Evolutionary conservation across 2,329 filamentous ascomycete genomes (phyloP).

Genomic region (Hymenoscyphus albidus): DNA sequence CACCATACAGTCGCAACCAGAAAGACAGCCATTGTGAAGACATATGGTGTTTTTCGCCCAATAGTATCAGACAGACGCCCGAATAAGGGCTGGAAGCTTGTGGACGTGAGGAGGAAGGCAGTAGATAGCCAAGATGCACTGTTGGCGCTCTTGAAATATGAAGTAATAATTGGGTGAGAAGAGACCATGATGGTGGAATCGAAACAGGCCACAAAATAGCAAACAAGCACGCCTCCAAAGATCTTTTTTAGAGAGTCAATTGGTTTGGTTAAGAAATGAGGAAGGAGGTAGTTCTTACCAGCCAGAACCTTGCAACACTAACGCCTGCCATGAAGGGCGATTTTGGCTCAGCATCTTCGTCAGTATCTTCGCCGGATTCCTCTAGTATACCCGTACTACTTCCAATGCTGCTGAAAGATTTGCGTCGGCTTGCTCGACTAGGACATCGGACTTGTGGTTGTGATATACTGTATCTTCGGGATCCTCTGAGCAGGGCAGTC

Average conservation of each 20-base stretch:
- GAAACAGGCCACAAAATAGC: slow-evolving; percentile 60
- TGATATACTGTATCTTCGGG: slow-evolving; percentile 24
- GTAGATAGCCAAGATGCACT: slow-evolving; percentile 80
- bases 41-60: slow-evolving; percentile 63
- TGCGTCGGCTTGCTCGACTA: slow-evolving; percentile 24
- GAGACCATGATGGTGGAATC: slow-evolving; percentile 80
- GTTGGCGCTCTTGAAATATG: slow-evolving; percentile 73
- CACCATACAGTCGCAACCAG: slow-evolving; percentile 65
- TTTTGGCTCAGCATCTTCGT: slow-evolving; percentile 20
- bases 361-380: slow-evolving; percentile 18
- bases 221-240: slow-evolving; percentile 55
- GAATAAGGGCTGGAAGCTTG: slow-evolving; percentile 70
- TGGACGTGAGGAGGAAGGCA: slow-evolving; percentile 72
- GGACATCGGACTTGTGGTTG: slow-evolving; percentile 16
- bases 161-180: slow-evolving; percentile 76
- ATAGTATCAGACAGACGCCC: slow-evolving; percentile 71
- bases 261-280: too few species aligned
- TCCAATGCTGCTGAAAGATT: slow-evolving; percentile 22
- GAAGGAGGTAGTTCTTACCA: slow-evolving; percentile 25
- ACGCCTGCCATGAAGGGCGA: slow-evolving; percentile 42
- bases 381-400: slow-evolving; percentile 19
- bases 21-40: slow-evolving; percentile 61
- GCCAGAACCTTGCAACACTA: slow-evolving; percentile 50
- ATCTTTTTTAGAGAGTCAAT: slow-evolving; percentile 35
- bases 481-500: slow-evolving; percentile 32